These are phyloP conservation scores for Trichophyton rubrum DNA, from an alignment of 2,329 filamentous ascomycete species.

Conservation along the genomic window DNA sequence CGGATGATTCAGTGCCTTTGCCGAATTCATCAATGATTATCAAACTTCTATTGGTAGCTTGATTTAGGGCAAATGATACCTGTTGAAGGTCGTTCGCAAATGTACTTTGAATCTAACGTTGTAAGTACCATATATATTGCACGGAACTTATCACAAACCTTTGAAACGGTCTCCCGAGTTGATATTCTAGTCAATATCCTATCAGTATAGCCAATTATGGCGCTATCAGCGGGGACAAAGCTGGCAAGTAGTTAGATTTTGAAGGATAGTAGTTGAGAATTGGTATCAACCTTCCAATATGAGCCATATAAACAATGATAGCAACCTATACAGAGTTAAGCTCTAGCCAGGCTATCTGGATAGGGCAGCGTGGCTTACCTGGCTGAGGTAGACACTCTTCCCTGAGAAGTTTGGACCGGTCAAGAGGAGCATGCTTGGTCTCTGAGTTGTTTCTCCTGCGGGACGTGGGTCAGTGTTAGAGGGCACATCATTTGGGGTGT, in stretches of 20 bases:
- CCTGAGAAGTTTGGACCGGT: constrained; percentile 95
- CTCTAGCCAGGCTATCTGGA: too few relatives aligned
- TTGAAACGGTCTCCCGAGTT: constrained; percentile 56
- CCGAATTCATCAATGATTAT: constrained; percentile 89
- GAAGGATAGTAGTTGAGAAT: not conserved
- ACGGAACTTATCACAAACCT: constrained; percentile 21
- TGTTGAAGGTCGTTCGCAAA: constrained; percentile 82
- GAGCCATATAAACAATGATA: constrained; percentile 80
- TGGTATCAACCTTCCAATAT: constrained; percentile 52
- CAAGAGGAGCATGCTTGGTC: constrained; percentile 61
- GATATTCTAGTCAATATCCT: constrained; percentile 80
- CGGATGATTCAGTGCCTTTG: constrained; percentile 51
- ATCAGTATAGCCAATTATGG: constrained; percentile 75
- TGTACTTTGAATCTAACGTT: constrained; percentile 44
- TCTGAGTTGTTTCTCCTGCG: constrained; percentile 11
- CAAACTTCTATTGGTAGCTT: constrained; percentile 63
- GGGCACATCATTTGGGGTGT: not conserved
- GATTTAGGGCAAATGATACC: constrained; percentile 60
- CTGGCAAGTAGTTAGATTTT: constrained; percentile 32
- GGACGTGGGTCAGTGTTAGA: not conserved
- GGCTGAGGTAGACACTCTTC: constrained; percentile 92
- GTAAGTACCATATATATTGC: constrained; percentile 1
- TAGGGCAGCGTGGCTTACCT: constrained; percentile 30
- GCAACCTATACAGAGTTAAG: constrained; percentile 41
- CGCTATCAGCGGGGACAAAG: constrained; percentile 70